These are phyloP conservation scores for Cytospora leucostoma DNA, from an alignment of 2,329 filamentous ascomycete species.

Conservation along the genomic window DNA sequence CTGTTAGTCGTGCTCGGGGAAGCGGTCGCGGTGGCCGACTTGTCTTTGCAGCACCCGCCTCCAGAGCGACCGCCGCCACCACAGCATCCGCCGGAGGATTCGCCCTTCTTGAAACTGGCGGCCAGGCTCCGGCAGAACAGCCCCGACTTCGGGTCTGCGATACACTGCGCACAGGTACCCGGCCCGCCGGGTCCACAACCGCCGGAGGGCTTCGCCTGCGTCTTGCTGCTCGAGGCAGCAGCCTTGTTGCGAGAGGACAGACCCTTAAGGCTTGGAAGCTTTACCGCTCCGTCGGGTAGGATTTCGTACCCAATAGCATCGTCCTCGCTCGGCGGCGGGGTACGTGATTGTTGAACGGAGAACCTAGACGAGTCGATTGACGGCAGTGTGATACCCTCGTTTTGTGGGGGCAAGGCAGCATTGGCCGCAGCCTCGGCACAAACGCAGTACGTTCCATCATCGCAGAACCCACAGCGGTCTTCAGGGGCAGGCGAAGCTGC, in stretches of 20 bases:
- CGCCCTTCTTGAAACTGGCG: slow-evolving; percentile 53
- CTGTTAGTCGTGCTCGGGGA: slow-evolving; percentile 31
- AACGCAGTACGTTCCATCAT: slow-evolving; percentile 78
- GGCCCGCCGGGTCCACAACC: slow-evolving; percentile 67
- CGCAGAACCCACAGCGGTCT: slow-evolving; percentile 80
- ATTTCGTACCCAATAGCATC: slow-evolving; percentile 62
- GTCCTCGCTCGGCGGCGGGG: slow-evolving; percentile 62
- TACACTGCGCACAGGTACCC: slow-evolving; percentile 77
- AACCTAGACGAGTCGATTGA: slow-evolving; percentile 43
- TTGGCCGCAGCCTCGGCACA: slow-evolving; percentile 62
- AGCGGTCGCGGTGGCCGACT: slow-evolving; percentile 24
- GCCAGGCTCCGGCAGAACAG: slow-evolving; percentile 82
- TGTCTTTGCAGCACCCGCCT: slow-evolving; percentile 65
- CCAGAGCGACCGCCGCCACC: slow-evolving; percentile 56
- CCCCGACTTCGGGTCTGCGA: slow-evolving; percentile 74
- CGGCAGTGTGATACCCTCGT: slow-evolving; percentile 35
- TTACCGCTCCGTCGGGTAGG: slow-evolving; percentile 61
- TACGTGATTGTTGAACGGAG: slow-evolving; percentile 53
- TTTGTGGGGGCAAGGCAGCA: slow-evolving; percentile 5
- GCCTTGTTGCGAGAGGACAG: slow-evolving; percentile 35
- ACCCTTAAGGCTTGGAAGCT: slow-evolving; percentile 51
- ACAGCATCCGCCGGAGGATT: slow-evolving; percentile 56
- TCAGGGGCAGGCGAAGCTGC: slow-evolving; percentile 40
- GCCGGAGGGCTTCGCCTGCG: slow-evolving; percentile 39
- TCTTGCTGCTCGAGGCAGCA: slow-evolving; percentile 29